These are phyloP conservation scores for Volvox carteri DNA, from an alignment of 163 green algal genomes.

Conservation along the genomic window DNA sequence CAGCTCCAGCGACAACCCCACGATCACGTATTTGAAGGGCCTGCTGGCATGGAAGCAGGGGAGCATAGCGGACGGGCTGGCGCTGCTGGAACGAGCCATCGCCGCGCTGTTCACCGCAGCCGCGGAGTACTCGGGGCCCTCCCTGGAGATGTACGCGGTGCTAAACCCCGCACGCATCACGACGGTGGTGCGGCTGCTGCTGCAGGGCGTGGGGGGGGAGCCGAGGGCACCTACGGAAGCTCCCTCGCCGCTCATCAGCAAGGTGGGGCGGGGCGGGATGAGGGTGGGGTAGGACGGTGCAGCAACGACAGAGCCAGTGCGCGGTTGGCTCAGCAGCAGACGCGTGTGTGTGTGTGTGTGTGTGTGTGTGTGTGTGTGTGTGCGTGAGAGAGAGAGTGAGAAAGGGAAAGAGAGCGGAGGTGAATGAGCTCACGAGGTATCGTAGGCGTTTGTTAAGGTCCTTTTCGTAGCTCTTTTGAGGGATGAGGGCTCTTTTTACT, in stretches of 20 bases:
- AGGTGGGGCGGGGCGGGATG: conserved; percentile 30
- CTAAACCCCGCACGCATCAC: conserved; percentile 76
- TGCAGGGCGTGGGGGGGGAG: conserved; percentile 60
- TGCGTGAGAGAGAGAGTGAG: neutral
- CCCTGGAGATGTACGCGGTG: conserved; percentile 65
- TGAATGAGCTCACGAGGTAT: no score
- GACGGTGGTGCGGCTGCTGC: conserved; percentile 69
- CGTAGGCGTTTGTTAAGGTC: no score
- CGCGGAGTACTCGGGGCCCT: conserved; percentile 37
- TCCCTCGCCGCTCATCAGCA: conserved; percentile 65
- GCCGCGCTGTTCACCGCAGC: conserved; percentile 63
- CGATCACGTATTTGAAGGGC: conserved; percentile 72
- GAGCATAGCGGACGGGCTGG: conserved; percentile 47
- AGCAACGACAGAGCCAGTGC: neutral
- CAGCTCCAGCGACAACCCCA: conserved; percentile 34
- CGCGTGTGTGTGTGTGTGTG: no score
- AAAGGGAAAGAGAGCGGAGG: neutral
- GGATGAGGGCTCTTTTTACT: no score
- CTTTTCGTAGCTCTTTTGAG: no score
- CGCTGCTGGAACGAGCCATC: conserved; percentile 71
- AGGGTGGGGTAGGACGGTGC: neutral
- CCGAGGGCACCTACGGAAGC: conserved; percentile 68
- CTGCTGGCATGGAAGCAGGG: conserved; percentile 74
- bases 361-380: neutral
- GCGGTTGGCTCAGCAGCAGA: no score